Evolutionary conservation across 164 flowering plant species (phyloP).

Genomic region (Aristolochia fimbriata): DNA sequence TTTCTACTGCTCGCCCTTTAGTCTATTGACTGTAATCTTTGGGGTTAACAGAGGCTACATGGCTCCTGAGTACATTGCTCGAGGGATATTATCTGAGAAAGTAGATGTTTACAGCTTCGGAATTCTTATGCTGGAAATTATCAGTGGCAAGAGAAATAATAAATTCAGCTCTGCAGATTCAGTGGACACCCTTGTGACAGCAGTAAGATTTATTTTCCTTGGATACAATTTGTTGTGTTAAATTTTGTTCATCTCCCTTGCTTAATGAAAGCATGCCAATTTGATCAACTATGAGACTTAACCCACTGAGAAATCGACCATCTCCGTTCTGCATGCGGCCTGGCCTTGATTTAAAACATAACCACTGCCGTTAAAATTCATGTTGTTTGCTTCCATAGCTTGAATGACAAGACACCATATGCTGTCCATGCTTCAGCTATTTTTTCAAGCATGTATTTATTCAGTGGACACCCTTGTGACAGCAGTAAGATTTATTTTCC

Average conservation of each 20-base stretch:
- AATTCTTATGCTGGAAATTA: constrained; percentile 55
- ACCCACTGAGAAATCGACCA: no score
- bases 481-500: constrained; percentile 28
- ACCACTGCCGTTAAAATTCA: no score
- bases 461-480: constrained; percentile 57
- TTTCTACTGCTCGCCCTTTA: no score
- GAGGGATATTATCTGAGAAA: constrained; percentile 56
- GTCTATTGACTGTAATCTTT: no score
- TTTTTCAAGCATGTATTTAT: no score
- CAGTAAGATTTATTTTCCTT: constrained; percentile 28
- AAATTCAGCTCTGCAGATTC: constrained; percentile 42
- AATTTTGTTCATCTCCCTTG: background rate
- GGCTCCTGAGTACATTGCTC: constrained; percentile 65
- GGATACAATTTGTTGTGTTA: background rate
- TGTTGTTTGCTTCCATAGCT: no score
- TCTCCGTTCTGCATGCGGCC: no score
- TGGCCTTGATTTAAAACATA: no score
- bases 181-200: constrained; percentile 53
- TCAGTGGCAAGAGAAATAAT: constrained; percentile 41
- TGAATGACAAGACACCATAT: no score
- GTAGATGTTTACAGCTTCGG: constrained; percentile 72
- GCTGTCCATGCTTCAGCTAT: no score
- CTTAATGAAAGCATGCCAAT: no score
- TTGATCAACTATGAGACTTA: no score
- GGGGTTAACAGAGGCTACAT: constrained; percentile 46